phyloP scores from a whole-genome alignment of 257 asterid genomes.

The Echites panduratus region DNA sequence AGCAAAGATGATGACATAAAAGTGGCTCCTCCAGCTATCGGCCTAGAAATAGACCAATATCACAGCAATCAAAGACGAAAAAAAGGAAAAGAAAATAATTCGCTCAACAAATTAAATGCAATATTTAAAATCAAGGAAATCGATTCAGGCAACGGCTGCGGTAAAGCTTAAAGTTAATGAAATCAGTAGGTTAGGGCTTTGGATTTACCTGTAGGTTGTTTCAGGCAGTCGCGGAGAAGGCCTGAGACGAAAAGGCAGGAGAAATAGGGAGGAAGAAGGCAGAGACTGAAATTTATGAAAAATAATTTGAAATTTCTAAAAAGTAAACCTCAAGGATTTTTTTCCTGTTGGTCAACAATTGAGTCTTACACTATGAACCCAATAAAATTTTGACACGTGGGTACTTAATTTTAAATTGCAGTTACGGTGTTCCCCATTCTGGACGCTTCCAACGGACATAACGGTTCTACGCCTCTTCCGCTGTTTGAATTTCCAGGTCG shows the following conservation, averaged over 20 bases:
- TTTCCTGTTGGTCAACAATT: background rate
- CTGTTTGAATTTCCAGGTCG: background rate
- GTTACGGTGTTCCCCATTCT: background rate
- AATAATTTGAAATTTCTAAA: background rate
- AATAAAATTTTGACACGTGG: background rate
- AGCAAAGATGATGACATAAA: background rate
- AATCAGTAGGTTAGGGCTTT: background rate
- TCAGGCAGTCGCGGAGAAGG: background rate
- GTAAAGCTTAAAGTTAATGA: background rate
- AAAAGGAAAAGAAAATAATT: background rate
- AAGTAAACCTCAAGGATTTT: background rate
- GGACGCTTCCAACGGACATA: constrained; percentile 29
- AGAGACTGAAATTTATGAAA: background rate
- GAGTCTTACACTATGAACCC: background rate
- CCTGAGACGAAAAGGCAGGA: background rate
- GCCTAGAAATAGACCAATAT: background rate
- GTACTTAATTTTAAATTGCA: background rate
- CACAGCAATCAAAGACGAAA: background rate
- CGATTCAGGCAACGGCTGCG: background rate
- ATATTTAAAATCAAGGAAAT: background rate
- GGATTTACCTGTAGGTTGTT: background rate
- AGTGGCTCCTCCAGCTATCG: background rate
- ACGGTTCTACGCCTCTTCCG: constrained; percentile 17
- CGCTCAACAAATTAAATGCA: background rate
- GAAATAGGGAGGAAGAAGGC: background rate